Conservation (phyloP, 139 green algal genomes). For the Volvox africanus region DNA sequence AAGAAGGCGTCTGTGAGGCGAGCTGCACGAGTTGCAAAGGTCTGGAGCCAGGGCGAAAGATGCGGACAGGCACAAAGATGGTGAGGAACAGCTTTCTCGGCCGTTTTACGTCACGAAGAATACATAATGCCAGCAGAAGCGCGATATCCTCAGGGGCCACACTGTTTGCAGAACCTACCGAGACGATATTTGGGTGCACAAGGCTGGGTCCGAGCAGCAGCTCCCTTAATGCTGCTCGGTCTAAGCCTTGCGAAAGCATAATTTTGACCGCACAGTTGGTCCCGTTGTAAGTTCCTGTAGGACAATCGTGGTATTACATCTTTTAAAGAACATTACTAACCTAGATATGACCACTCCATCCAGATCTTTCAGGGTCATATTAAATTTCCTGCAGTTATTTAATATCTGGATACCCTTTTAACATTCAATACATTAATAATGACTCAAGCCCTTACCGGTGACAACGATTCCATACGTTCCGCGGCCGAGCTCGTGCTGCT, state of each 20-base stretch:
- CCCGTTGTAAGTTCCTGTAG: not conserved
- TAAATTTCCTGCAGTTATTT: no score
- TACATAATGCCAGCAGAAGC: no score
- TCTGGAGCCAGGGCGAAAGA: not conserved
- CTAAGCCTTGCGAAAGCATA: not conserved
- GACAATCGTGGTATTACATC: not conserved
- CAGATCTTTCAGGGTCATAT: no score
- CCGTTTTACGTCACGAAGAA: no score
- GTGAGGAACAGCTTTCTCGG: no score
- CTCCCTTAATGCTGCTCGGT: not conserved
- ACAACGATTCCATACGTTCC: conserved; percentile 36
- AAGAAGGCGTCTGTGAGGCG: conserved; percentile 1
- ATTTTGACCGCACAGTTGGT: conserved; percentile 15
- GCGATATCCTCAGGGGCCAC: no score
- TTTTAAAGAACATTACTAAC: no score
- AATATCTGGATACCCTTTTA: not conserved
- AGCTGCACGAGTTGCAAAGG: not conserved
- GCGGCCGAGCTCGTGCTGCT: not conserved
- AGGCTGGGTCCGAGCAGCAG: conserved; percentile 25
- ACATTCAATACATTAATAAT: not conserved
- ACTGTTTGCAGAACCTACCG: not conserved
- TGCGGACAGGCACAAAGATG: not conserved
- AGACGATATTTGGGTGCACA: conserved; percentile 28
- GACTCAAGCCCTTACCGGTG: not conserved
- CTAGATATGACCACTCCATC: no score